Evolutionary conservation across 2,329 filamentous ascomycete genomes (phyloP).

Genomic region (Acarospora socialis): DNA sequence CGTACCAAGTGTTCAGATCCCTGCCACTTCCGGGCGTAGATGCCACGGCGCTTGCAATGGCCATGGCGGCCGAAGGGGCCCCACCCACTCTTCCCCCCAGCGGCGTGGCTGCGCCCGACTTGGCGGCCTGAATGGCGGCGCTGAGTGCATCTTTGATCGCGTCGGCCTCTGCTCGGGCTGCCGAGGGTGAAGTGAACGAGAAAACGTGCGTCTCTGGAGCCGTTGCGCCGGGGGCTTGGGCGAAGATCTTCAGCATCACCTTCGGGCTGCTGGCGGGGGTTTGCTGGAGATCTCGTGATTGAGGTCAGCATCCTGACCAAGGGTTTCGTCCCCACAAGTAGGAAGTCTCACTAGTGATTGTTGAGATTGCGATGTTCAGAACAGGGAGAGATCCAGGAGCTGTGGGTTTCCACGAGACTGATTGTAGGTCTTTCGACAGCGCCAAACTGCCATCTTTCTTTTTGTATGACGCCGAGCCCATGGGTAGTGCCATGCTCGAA

Average conservation of each 20-base stretch:
- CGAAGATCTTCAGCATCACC: slow-evolving; percentile 87
- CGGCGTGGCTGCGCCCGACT: slow-evolving; percentile 25
- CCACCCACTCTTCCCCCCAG: slow-evolving; percentile 26
- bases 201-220: slow-evolving; percentile 66
- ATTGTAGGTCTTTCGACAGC: slow-evolving; percentile 57
- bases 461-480: slow-evolving; percentile 67
- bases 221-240: slow-evolving; percentile 44
- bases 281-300: slow-evolving; percentile 66
- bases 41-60: slow-evolving; percentile 58
- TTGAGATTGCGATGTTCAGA: slow-evolving; percentile 55
- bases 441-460: slow-evolving; percentile 85
- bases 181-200: slow-evolving; percentile 64
- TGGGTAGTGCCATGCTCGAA: slow-evolving; percentile 42
- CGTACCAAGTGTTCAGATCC: slow-evolving; percentile 53
- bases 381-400: slow-evolving; percentile 47
- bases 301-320: slow-evolving; percentile 2
- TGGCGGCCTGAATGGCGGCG: slow-evolving; percentile 56
- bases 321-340: neutral
- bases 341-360: slow-evolving; percentile 60
- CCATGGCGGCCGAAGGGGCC: slow-evolving; percentile 54
- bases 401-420: slow-evolving; percentile 68
- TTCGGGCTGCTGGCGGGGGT: slow-evolving; percentile 78
- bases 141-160: slow-evolving; percentile 71
- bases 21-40: slow-evolving; percentile 19
- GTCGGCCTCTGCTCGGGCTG: slow-evolving; percentile 72